These are phyloP conservation scores for Acanthamoeba royreba DNA, from an alignment of 208 protist genomes.

Conservation along the genomic window DNA sequence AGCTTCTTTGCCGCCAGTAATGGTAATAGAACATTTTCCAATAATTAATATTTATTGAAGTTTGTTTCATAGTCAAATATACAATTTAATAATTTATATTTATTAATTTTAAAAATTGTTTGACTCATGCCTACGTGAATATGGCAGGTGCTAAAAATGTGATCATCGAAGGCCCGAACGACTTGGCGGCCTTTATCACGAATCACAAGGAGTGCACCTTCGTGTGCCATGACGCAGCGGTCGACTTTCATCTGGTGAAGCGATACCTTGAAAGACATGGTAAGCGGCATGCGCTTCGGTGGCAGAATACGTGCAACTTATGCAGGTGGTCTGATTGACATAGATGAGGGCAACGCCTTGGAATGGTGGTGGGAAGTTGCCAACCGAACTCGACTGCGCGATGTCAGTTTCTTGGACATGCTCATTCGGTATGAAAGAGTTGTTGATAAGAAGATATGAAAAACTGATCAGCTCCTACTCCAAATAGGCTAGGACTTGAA, in stretches of 20 bases:
- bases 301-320: neutral
- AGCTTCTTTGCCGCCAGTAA: neutral
- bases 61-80: too few relatives aligned
- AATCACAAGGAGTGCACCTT: neutral
- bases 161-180: neutral
- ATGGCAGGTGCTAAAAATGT: neutral
- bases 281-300: neutral
- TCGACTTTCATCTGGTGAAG: slow-evolving; percentile 8
- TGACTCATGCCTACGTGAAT: neutral
- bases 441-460: neutral
- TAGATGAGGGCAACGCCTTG: neutral
- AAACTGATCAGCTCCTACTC: neutral
- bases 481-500: neutral
- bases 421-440: neutral
- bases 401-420: neutral
- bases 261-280: neutral
- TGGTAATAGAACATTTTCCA: too few relatives aligned
- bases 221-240: neutral
- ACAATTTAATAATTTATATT: too few relatives aligned
- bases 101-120: too few relatives aligned
- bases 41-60: too few relatives aligned
- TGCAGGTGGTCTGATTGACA: neutral
- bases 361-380: neutral
- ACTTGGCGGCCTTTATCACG: neutral
- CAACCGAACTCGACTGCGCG: neutral